These are phyloP conservation scores for Sedum album DNA, from an alignment of 164 flowering plant genomes.

Conservation along the genomic window DNA sequence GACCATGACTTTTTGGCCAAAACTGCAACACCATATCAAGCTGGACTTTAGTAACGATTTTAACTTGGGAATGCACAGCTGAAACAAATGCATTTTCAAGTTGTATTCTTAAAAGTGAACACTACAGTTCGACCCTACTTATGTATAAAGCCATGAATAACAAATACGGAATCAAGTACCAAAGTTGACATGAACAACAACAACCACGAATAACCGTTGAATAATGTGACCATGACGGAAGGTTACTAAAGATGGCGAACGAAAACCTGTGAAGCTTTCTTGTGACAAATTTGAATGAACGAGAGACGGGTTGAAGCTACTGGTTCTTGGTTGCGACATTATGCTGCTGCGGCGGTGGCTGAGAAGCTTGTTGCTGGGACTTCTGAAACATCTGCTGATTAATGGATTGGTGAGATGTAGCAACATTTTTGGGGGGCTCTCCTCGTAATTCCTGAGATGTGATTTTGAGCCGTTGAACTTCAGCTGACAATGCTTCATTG, in stretches of 20 bases:
- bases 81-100: too few species aligned
- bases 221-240: not conserved
- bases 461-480: conserved; percentile 56
- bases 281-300: not conserved
- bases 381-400: conserved; percentile 5
- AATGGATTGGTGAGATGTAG: not conserved
- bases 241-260: not conserved
- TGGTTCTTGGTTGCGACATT: not conserved
- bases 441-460: conserved; percentile 25
- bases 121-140: not conserved
- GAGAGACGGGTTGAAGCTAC: not conserved
- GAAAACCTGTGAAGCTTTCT: not conserved
- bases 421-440: not conserved
- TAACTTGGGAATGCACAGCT: too few species aligned
- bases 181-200: not conserved
- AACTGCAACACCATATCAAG: too few species aligned
- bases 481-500: conserved; percentile 50
- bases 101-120: not conserved
- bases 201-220: not conserved
- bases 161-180: not conserved
- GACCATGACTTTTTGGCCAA: too few species aligned
- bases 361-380: not conserved
- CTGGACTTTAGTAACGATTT: too few species aligned
- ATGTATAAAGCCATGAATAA: not conserved
- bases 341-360: conserved; percentile 21